Base-by-base conservation (phyloP, 257 asterid species). In the Scutellaria minor region DNA sequence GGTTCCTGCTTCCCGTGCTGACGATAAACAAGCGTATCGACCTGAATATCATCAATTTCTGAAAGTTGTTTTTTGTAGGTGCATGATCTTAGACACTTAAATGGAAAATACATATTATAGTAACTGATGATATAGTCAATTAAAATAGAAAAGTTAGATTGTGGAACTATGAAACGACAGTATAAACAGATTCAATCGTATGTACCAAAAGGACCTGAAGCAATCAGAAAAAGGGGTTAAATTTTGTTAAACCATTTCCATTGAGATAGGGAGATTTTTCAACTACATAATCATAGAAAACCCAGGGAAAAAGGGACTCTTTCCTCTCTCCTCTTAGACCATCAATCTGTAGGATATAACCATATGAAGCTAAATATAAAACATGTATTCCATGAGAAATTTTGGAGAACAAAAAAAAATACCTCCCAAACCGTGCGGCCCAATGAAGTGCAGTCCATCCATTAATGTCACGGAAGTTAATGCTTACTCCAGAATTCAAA, bases 381-480 rank as follows among this genome's bases (percentile, higher is more conserved):
- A 51, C 46, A 53, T 74, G 59, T 41, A 35, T 44, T 40, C 10
- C 5, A 15, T 50, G 75, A 39, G 13, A 24, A 10, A 8, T 53
- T 44, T 6, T 39, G n/a, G 24, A 46, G 40, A 77, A 62, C 15
- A 54, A 78, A 69, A 12, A 46, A 75, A 50, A 44, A 74, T 80
- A 95, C 99, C 99, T 87, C 71, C 99, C 99, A 79, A 88, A 95
- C 65, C 86, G 87, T 61, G 99, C 99, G 46, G 99, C 99, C 99
- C 99, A 95, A 77, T 95, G 99, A 69, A 95, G 96, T 9, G 99
- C 98, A 41, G 98, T 91, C 98, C 98, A 92, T 67, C 97, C 99
- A 73, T 80, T 87, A 60, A 84, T 82, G 75, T 95, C 99, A 14
- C 98, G 98, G 78, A 86, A 95, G 71, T 92, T 89, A 55, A 88